Evolutionary conservation across 2,329 filamentous ascomycete species (phyloP), one percentile per base, ranked within the genome.

Genomic region (Aspergillus awamori): DNA sequence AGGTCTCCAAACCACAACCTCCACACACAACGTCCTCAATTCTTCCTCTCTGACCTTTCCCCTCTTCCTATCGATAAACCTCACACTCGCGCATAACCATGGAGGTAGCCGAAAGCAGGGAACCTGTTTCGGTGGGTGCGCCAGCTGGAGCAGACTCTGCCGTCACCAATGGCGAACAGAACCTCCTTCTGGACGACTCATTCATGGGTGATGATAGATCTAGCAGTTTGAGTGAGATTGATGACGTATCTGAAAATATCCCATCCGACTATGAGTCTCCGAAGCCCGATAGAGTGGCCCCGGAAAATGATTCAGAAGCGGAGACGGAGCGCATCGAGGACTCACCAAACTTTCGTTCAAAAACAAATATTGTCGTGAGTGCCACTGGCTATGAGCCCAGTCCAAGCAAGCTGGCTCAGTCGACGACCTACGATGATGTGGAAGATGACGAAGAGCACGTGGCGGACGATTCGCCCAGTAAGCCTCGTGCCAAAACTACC

Each of bases 251-350:
- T 47, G 89, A 91, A 55, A 87, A 90, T 65, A 89, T 84, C 53
- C 78, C 78, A 3, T 78, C 78, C 11, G 80, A 89, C 57, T 85
- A 85, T 63, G 83, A 77, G 70, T 77, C 74, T 60, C 78, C 72
- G 57, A 77, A 67, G 68, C 82, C 82, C 8, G 81, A 84, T 67
- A 86, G 81, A 68, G 80, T 84, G 64, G 81, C 86, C 61, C 86
- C 87, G 33, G 86, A 88, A 56, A 83, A 84, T 58, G 88, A 90
- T 69, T 89, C 93, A 3, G 94, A 98, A 77, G 94, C 94, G 36
- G 94, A 97, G 79, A 98, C 94, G 1, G 93, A 97, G 79, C 89
- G 95, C 61, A 84, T 99, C 62, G 95, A 95, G 72, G 88, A 91
- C 72, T 96, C 92, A n/a, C 93, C 93, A 17, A 86, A 83, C 70